phyloP scores from a whole-genome alignment of 176 grass and related monocot species.

The Luzula sylvatica region DNA sequence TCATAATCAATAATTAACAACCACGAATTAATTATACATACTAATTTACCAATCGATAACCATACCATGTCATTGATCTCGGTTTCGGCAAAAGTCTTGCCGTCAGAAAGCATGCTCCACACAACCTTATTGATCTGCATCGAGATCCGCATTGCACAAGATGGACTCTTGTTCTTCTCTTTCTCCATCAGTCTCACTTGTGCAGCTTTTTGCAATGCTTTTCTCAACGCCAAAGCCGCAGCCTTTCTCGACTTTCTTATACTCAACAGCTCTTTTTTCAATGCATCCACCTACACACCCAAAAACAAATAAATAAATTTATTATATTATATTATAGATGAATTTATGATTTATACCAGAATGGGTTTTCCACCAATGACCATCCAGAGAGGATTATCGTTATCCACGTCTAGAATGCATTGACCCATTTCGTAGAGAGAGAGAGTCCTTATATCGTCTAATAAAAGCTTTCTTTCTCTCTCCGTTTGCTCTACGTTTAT shows the following conservation, averaged over 20 bases:
- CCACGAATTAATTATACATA: too few relatives aligned
- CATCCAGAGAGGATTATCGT: slow-evolving; percentile 65
- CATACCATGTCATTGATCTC: slow-evolving; percentile 93
- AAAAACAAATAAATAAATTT: slow-evolving; percentile 19
- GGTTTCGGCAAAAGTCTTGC: slow-evolving; percentile 97
- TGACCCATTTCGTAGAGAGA: slow-evolving; percentile 24
- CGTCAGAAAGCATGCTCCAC: slow-evolving; percentile 99
- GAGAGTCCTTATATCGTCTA: slow-evolving; percentile 88
- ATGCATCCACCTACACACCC: slow-evolving; percentile 53
- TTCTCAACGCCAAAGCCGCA: slow-evolving; percentile 78
- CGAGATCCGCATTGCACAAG: slow-evolving; percentile 91
- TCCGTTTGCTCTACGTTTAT: slow-evolving; percentile 74
- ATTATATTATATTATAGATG: too few relatives aligned
- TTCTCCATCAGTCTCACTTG: slow-evolving; percentile 82
- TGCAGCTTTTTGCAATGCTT: slow-evolving; percentile 87
- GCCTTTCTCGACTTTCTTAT: slow-evolving; percentile 56
- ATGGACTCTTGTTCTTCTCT: slow-evolving; percentile 98
- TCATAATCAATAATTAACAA: slow-evolving; percentile 14
- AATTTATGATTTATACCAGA: slow-evolving; percentile 59
- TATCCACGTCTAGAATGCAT: slow-evolving; percentile 36
- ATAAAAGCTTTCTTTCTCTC: slow-evolving; percentile 82
- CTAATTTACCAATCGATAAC: too few relatives aligned
- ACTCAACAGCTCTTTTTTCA: slow-evolving; percentile 61
- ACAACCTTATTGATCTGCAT: slow-evolving; percentile 94
- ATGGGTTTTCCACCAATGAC: slow-evolving; percentile 46